Base-by-base conservation (phyloP, 2,329 filamentous ascomycete species). In the Colletotrichum acutatum region DNA sequence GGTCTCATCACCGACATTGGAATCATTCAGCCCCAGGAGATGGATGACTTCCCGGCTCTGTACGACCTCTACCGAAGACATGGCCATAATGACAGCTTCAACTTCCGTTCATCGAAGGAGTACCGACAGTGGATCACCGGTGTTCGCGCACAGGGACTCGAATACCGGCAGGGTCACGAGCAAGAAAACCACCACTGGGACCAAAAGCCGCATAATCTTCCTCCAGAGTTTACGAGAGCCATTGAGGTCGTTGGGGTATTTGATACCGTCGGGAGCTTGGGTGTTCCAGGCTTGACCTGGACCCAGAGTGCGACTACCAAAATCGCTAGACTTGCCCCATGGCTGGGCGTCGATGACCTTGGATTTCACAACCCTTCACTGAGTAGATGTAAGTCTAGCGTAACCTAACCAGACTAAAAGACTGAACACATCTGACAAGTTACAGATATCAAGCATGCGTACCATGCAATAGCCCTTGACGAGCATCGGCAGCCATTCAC, bases 1-100 rank as follows among this genome's bases (percentile, higher is more conserved):
- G 83, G 84, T 63, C 80, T 84, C 54, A 77, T 84, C 42, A 74
- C 65, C 1, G 76, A 77, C 22, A 74, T 78, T 16, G 77, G 77
- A 24, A 65, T 78, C 56, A 71, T 77, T 9, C 60, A 34, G 9
- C 74, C 74, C 1, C 32, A 52, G 1, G 64, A 67, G 9, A 14
- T 67, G 54, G 22, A 60, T 12, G 56, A 58, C 42, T 67, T 67
- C n/a, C 54, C 64, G n/a, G 56, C 49, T 11, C 22, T 67, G 5
- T 67, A 58, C 9, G 3, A 16, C 2, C 2, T 42, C 3, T 56
- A 72, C n/a, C 59, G 53, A 4, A 26, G 59, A 49, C 24, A 53
- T 16, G 19, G 24, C 2, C 11, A 30, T 30, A 2, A 22, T 5
- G 26, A 72, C 2, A 53, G 53, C 24, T n/a, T 42, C 3, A 54